These are phyloP conservation scores for Penicillium roqueforti DNA, from an alignment of 495 filamentous ascomycete species.

Conservation along the genomic window DNA sequence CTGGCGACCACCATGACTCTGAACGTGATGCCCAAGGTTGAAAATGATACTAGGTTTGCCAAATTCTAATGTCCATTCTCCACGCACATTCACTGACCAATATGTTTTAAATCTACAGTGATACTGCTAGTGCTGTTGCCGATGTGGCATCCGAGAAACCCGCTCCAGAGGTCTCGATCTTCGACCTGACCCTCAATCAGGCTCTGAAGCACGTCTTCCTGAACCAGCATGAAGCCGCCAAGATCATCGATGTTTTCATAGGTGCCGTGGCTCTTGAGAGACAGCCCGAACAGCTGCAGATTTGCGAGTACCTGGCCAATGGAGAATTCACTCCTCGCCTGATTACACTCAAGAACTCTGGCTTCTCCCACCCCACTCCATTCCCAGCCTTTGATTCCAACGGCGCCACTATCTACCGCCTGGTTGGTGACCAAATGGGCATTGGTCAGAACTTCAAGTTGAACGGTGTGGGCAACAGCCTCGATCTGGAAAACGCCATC, in stretches of 20 bases:
- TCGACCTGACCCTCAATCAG: background rate
- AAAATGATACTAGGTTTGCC: background rate
- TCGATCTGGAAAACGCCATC: constrained; percentile 5
- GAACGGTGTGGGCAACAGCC: background rate
- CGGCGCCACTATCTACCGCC: background rate
- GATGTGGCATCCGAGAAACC: background rate
- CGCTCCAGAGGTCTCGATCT: background rate
- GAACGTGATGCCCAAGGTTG: background rate
- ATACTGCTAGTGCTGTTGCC: background rate
- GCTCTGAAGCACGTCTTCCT: background rate
- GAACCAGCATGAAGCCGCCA: background rate
- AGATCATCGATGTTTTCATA: background rate
- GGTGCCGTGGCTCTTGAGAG: background rate
- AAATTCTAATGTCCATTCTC: background rate
- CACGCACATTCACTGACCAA: background rate
- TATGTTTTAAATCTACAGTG: background rate
- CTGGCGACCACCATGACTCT: background rate
- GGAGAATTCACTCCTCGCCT: constrained; percentile 9
- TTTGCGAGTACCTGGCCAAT: background rate
- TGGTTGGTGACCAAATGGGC: background rate
- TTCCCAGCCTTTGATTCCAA: background rate
- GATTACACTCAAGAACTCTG: background rate
- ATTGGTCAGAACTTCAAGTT: constrained; percentile 5
- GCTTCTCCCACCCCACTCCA: background rate
- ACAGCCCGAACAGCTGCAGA: background rate